Conservation (phyloP, 2,329 filamentous ascomycete species). For the Cladosporium sp. region DNA sequence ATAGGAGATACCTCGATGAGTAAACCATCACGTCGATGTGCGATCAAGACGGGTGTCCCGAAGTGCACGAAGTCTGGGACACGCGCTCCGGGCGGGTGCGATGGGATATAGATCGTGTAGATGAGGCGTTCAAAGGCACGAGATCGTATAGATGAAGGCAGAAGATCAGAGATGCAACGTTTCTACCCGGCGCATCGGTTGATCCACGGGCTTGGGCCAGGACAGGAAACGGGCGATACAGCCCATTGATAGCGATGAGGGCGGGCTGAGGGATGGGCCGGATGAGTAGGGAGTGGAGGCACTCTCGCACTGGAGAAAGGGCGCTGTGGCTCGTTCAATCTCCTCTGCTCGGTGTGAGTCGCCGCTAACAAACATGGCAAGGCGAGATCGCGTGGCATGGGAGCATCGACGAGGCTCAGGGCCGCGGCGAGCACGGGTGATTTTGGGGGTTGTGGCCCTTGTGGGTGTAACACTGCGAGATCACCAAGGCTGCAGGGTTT, state of each 20-base stretch:
- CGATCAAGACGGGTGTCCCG: no score
- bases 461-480: no score
- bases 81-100: background rate
- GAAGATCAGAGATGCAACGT: background rate
- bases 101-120: background rate
- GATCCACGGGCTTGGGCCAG: slow-evolving; percentile 4
- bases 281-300: no score
- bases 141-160: slow-evolving; percentile 3
- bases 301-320: no score
- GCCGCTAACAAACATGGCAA: background rate
- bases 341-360: no score
- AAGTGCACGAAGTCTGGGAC: no score
- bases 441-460: no score
- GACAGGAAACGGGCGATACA: no score
- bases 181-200: background rate
- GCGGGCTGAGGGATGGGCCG: no score
- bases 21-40: no score
- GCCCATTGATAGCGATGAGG: background rate
- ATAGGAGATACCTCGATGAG: no score
- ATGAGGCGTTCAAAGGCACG: background rate
- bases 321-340: no score
- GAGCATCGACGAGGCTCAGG: slow-evolving; percentile 2
- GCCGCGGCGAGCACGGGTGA: background rate
- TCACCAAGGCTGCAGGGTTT: background rate
- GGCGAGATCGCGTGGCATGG: slow-evolving; percentile 3